Base-by-base conservation (phyloP, 306 rosid species). In the Geum urbanum region DNA sequence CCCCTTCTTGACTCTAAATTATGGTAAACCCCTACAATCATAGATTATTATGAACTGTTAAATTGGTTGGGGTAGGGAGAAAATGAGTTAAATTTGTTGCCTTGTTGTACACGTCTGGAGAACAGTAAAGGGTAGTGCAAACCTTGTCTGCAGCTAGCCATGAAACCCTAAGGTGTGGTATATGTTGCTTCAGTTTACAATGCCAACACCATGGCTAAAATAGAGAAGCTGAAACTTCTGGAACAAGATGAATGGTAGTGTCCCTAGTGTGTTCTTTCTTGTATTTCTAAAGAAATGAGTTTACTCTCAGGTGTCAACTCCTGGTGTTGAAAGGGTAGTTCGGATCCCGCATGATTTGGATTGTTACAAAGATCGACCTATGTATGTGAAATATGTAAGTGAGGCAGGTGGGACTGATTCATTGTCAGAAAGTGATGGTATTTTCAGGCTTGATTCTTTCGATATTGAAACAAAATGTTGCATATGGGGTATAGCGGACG, bases 301-400 rank as follows among this genome's bases (percentile, higher is more conserved):
- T 63, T 43, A 58, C 71, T 70, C 27, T 53, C 84, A 92, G 97
- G 98, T 92, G 69, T 92, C 98, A 44, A 90, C 98, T 56, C 98
- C 98, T n/a, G 98, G 97, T 9, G 97, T 92, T 35, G 97, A 90
- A 80, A 84, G 98, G 78, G 72, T 81, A 67, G 91, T 90, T 70
- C 86, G 86, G 74, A 80, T 90, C 76, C 97, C 98, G 13, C 72
- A 76, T 14, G 98, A 90, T 35, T 83, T 92, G 62, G 98, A 86
- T 70, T 86, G 91, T 67, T 90, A 90, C 91, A 90, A 86, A 84
- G 96, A 88, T 3, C 86, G 98, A 39, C 57, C 85, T 16, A 82
- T 92, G 92, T 88, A 84, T 68, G 98, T 92, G 79, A 86, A 83
- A 78, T 90, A 90, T 73, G 74, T 44, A 68, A 77, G 62, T 18